Conservation (phyloP, 371 early-diverging fungal genomes). For the Umbelopsis sp. region DNA sequence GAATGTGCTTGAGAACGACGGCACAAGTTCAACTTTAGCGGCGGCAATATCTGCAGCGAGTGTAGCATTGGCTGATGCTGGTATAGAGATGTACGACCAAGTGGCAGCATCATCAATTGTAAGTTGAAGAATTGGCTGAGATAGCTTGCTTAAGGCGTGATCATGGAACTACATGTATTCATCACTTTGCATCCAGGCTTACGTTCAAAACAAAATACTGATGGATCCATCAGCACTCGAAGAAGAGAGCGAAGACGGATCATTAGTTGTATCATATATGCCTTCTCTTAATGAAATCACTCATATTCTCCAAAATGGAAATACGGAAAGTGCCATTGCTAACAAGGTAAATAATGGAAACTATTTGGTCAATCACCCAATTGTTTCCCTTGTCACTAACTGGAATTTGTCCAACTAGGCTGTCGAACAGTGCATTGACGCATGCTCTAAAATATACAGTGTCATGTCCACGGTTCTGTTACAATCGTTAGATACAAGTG, state of each 20-base stretch:
- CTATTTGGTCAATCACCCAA: not conserved
- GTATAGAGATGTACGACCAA: slow-evolving; percentile 92
- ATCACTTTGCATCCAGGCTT: not conserved
- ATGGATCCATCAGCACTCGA: slow-evolving; percentile 79
- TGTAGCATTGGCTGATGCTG: slow-evolving; percentile 90
- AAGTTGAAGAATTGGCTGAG: slow-evolving; percentile 22
- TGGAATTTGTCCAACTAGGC: slow-evolving; percentile 51
- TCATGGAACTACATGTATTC: too few species aligned
- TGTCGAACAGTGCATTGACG: slow-evolving; percentile 81
- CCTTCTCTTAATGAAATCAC: slow-evolving; percentile 87
- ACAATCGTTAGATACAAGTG: slow-evolving; percentile 34
- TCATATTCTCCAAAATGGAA: slow-evolving; percentile 84
- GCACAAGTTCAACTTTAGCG: slow-evolving; percentile 75
- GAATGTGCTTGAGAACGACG: slow-evolving; percentile 88
- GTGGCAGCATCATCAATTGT: slow-evolving; percentile 85
- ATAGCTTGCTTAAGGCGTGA: slow-evolving; percentile 9
- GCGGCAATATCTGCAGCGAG: slow-evolving; percentile 89
- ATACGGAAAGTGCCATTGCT: slow-evolving; percentile 53
- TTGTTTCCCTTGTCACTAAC: not conserved
- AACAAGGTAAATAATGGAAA: slow-evolving; percentile 46
- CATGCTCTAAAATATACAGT: slow-evolving; percentile 80
- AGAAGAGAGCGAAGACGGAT: slow-evolving; percentile 69
- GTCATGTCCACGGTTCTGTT: slow-evolving; percentile 67
- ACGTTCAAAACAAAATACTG: slow-evolving; percentile 46
- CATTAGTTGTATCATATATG: slow-evolving; percentile 85